phyloP scores from a whole-genome alignment of 2,329 filamentous ascomycete genomes.

The Fusarium chlamydosporum region DNA sequence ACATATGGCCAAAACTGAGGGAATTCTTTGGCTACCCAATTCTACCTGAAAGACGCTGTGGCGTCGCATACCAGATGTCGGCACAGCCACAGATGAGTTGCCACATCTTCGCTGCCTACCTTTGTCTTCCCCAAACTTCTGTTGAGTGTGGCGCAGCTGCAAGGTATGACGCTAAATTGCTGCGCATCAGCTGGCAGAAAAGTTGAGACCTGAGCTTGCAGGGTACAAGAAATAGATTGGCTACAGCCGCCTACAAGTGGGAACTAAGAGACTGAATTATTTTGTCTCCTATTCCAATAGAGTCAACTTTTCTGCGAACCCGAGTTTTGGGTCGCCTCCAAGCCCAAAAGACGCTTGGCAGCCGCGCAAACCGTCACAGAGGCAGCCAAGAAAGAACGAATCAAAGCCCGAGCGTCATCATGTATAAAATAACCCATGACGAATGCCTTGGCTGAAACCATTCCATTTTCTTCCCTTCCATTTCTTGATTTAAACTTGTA shows the following conservation, averaged over 20 bases:
- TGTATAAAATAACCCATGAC: conserved; percentile 44
- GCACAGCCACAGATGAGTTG: background rate
- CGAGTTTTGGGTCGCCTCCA: conserved; percentile 4
- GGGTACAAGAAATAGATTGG: too few species aligned
- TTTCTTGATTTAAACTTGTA: conserved; percentile 15
- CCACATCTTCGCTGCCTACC: background rate
- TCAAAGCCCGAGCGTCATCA: conserved; percentile 40
- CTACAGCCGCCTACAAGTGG: too few species aligned
- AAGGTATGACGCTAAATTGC: conserved; percentile 21
- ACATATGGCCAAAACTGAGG: too few species aligned
- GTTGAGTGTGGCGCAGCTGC: conserved; percentile 38
- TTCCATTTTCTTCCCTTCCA: background rate
- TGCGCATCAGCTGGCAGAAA: conserved; percentile 19
- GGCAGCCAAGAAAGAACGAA: conserved; percentile 45
- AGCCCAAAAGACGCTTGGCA: conserved; percentile 37
- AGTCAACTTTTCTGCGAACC: too few species aligned
- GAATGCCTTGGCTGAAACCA: conserved; percentile 24
- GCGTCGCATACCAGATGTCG: background rate
- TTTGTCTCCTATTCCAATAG: too few species aligned
- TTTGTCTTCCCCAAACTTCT: conserved; percentile 1
- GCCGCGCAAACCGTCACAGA: conserved; percentile 42
- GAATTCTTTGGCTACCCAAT: too few species aligned
- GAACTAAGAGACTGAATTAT: too few species aligned
- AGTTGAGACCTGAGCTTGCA: too few species aligned
- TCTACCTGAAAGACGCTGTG: background rate